Evolutionary conservation across 73 alveolate species (phyloP), one percentile per base, ranked within the genome.

Genomic region (Paramecium primaurelia): DNA sequence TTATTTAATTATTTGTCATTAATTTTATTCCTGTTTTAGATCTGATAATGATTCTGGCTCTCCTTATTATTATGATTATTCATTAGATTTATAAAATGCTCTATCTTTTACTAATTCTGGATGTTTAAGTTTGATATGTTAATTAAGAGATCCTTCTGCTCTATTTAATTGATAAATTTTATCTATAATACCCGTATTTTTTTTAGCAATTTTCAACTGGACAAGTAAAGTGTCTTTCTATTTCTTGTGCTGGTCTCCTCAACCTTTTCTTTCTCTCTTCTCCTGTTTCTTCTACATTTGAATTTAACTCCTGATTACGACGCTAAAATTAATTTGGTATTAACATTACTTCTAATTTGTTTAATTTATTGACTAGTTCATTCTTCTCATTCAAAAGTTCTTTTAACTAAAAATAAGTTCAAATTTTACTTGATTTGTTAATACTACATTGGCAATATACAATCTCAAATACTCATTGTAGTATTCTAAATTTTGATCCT

Each of bases 161-260:
- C 94, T 89, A 71, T 12, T 25, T 73, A 40, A 7, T n/a, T 54
- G 69, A 18, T 54, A 45, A 64, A 32, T 34, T 9, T 6, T 42
- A 28, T 30, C 25, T 30, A 58, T 4, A 26, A 12, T 71, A 89
- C 94, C 94, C 94, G 36, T 89, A 89, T 45, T 83, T 71, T 30
- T 89, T 89, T 45, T 89, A 47, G 58, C 94, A 89, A 73, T 73
- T 89, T 12, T 77, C 94, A 20, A 89, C 92, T 11, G 94, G 94
- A 71, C 94, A 89, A 71, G 69, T 89, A 68, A 71, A 89, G n/a
- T 89, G 86, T 71, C 94, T 89, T 71, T 89, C 94, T 9, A 89
- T 89, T 73, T 89, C 85, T 47, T 73, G 36, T 8, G 94, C 94
- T 14, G 94, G 85, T 71, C 94, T 68, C 59, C 94, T 64, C 58